Base-by-base conservation (phyloP, 306 rosid species). In the Hippophae rhamnoides region DNA sequence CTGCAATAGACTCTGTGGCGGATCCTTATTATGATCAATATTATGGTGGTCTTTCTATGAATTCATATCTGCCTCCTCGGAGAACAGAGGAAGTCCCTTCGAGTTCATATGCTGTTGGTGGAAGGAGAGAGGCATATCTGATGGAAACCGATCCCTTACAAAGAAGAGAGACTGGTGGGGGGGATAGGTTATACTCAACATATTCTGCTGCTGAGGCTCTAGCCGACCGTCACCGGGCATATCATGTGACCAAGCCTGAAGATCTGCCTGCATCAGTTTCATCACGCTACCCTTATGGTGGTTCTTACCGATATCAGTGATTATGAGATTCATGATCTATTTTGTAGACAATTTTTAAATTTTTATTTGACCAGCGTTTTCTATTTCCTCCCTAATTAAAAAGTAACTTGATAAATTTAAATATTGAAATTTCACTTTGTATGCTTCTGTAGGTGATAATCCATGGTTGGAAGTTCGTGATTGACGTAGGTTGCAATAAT, bases 41-140 rank as follows among this genome's bases (percentile, higher is more conserved):
- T 62, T 56, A 78, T 52, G 75, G 76, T 59, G 53, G 72, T 64
- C 59, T 79, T 8, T 78, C 78, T 65, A 43, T 78, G 48, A 31
- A 31, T 31, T 2, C 38, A 31, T 31, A 31, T 31, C 38, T 4
- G 48, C 73, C 72, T 5, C 69, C 78, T 26, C 58, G 62, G 26
- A 74, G 82, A 59, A 80, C 84, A 63, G 84, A 76, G 58, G 86
- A 80, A 56, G 63, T 49, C 43, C 64, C 71, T 74, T 63, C 73
- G 18, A 61, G 77, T 38, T 63, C 84, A 56, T 75, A 72, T 61
- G 48, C 70, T 25, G 58, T 43, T 56, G 65, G 81, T 52, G 63
- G 75, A 74, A 78, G 84, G 66, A 47, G 69, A 49, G 77, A 73
- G 8, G 7, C 18, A 13, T 62, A 76, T 42, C 54, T 41, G 55